Conservation (phyloP, 352 stramenopile genomes). For the Globisporangium spiculum region DNA sequence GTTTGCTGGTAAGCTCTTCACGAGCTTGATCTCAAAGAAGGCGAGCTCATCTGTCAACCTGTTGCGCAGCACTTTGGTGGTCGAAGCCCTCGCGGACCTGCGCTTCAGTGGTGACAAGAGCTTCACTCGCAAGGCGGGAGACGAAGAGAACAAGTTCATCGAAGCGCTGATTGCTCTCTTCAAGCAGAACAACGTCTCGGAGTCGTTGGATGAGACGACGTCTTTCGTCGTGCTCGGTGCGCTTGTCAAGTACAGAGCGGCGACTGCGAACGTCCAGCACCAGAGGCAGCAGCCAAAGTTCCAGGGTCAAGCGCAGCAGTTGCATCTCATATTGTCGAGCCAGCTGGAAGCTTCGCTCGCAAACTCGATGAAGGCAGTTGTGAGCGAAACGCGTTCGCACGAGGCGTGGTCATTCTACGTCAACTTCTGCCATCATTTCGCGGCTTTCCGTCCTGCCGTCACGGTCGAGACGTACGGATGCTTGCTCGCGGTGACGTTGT, state of each 20-base stretch:
- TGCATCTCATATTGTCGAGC: constrained; percentile 16
- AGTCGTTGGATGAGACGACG: constrained; percentile 16
- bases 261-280: constrained; percentile 19
- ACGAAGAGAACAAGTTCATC: constrained; percentile 35
- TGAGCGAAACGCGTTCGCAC: constrained; percentile 12
- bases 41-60: constrained; percentile 11
- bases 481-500: constrained; percentile 51
- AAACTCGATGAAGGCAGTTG: constrained; percentile 44
- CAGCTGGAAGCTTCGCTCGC: constrained; percentile 34
- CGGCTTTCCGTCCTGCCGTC: constrained; percentile 38
- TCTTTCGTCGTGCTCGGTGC: constrained; percentile 47
- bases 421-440: constrained; percentile 53
- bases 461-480: constrained; percentile 61
- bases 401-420: constrained; percentile 53
- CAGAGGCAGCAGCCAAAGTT: constrained; percentile 18
- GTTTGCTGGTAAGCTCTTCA: constrained; percentile 39
- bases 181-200: constrained; percentile 18
- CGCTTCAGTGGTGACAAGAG: constrained; percentile 10
- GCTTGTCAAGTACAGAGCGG: constrained; percentile 53
- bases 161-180: constrained; percentile 27
- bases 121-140: constrained; percentile 8
- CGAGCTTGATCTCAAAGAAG: constrained; percentile 5
- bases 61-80: constrained; percentile 27
- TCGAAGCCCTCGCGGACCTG: constrained; percentile 33
- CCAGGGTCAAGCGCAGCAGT: constrained; percentile 1